These are phyloP conservation scores for Ogataea angusta DNA, from an alignment of 805 yeast species.

Conservation along the genomic window DNA sequence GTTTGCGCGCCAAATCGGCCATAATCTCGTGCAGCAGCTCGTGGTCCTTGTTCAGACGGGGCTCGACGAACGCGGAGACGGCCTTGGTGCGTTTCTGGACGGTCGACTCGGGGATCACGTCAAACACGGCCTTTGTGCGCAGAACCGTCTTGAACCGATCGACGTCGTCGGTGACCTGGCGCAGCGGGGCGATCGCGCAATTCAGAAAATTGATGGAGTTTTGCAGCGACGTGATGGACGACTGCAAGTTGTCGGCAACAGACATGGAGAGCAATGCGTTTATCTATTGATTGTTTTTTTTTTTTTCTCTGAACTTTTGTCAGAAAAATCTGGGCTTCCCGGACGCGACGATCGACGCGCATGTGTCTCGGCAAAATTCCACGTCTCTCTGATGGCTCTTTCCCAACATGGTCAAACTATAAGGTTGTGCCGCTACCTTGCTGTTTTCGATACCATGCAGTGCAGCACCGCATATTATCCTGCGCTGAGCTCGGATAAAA, in stretches of 20 bases:
- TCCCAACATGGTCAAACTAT: not conserved
- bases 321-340: not conserved
- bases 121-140: slow-evolving; percentile 46
- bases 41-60: slow-evolving; percentile 37
- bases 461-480: not conserved
- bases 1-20: slow-evolving; percentile 36
- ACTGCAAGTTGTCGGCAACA: slow-evolving; percentile 15
- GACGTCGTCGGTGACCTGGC: slow-evolving; percentile 36
- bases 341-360: slow-evolving; percentile 4
- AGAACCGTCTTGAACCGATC: slow-evolving; percentile 39
- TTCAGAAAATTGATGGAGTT: slow-evolving; percentile 19
- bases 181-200: slow-evolving; percentile 16
- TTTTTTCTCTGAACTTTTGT: not conserved
- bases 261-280: slow-evolving; percentile 1
- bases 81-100: slow-evolving; percentile 38
- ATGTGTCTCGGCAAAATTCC: not conserved
- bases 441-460: slow-evolving; percentile 1
- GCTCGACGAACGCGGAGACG: slow-evolving; percentile 38
- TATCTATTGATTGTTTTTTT: not conserved
- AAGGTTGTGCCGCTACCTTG: not conserved
- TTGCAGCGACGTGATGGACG: slow-evolving; percentile 17
- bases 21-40: slow-evolving; percentile 27
- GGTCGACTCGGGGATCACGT: slow-evolving; percentile 48
- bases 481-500: not conserved
- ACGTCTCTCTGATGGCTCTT: not conserved